phyloP scores from a whole-genome alignment of 2,329 filamentous ascomycete genomes.

The Didymosphaeria variabile region DNA sequence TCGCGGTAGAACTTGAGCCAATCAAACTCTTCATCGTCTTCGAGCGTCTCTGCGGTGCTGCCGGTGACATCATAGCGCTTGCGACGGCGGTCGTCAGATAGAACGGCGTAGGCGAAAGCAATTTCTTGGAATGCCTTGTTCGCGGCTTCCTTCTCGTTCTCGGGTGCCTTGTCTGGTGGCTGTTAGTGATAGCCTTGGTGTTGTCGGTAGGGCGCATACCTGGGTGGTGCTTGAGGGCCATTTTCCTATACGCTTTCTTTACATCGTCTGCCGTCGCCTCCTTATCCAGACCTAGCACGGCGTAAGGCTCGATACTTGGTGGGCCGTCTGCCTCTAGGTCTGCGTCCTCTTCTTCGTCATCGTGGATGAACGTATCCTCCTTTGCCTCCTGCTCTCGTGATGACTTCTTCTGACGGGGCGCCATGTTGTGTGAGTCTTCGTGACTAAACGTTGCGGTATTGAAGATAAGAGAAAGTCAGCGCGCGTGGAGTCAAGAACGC shows the following conservation, averaged over 20 bases:
- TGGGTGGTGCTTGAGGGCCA: conserved; percentile 82
- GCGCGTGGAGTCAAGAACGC: conserved; percentile 27
- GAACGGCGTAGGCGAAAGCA: conserved; percentile 91
- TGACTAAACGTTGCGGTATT: conserved; percentile 8
- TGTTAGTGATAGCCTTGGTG: conserved; percentile 23
- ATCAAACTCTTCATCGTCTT: conserved; percentile 78
- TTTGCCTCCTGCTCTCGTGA: conserved; percentile 12
- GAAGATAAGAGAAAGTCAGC: conserved; percentile 18
- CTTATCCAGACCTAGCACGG: conserved; percentile 75
- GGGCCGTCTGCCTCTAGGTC: conserved; percentile 58
- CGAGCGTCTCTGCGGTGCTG: conserved; percentile 83
- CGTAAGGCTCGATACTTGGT: conserved; percentile 79
- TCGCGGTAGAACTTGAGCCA: conserved; percentile 90
- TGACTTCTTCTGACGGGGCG: conserved; percentile 15
- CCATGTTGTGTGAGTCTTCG: conserved; percentile 19
- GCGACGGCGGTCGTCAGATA: conserved; percentile 82
- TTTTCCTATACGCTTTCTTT: conserved; percentile 90
- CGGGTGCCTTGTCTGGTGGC: conserved; percentile 75
- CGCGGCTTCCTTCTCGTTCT: conserved; percentile 73
- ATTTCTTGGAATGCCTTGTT: conserved; percentile 87
- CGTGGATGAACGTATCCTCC: conserved; percentile 22
- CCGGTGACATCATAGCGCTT: conserved; percentile 90
- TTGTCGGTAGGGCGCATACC: conserved; percentile 56
- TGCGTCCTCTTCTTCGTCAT: conserved; percentile 58
- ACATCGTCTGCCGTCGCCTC: conserved; percentile 79